Conservation (phyloP, 441 rosid species). For the Bocquillonia castaneifolia region DNA sequence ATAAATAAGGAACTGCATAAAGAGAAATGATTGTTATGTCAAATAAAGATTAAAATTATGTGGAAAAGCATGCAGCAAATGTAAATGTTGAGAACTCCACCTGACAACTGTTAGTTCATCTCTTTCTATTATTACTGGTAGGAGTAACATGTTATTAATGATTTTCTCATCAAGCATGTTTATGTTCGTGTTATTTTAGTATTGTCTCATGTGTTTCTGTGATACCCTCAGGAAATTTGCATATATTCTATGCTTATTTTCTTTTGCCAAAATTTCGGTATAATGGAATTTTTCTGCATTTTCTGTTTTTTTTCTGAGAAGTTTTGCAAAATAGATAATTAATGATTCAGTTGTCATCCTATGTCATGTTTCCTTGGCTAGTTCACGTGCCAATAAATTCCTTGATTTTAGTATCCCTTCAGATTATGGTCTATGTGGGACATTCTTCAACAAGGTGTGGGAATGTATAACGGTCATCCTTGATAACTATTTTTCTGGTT, state of each 20-base stretch:
- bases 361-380: background rate
- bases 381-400: background rate
- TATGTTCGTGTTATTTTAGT: background rate
- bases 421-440: background rate
- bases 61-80: too few relatives aligned
- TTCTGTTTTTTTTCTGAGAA: background rate
- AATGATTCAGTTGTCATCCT: background rate
- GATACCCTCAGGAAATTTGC: background rate
- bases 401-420: background rate
- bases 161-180: background rate
- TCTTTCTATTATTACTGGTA: background rate
- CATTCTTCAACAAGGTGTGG: background rate
- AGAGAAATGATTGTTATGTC: too few relatives aligned
- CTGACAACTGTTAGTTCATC: background rate
- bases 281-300: background rate
- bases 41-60: too few relatives aligned
- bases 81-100: too few relatives aligned
- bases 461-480: background rate
- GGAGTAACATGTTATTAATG: background rate
- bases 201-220: background rate
- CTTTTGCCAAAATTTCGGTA: background rate
- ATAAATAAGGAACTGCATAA: slow-evolving; percentile 1
- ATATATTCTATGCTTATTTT: background rate
- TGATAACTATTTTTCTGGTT: background rate
- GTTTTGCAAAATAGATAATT: background rate